Percentiles rank a stretch among this genome's conserved stretches.
Conservation (phyloP, 2,329 filamentous ascomycete genomes). For the Colletotrichum scovillei region DNA sequence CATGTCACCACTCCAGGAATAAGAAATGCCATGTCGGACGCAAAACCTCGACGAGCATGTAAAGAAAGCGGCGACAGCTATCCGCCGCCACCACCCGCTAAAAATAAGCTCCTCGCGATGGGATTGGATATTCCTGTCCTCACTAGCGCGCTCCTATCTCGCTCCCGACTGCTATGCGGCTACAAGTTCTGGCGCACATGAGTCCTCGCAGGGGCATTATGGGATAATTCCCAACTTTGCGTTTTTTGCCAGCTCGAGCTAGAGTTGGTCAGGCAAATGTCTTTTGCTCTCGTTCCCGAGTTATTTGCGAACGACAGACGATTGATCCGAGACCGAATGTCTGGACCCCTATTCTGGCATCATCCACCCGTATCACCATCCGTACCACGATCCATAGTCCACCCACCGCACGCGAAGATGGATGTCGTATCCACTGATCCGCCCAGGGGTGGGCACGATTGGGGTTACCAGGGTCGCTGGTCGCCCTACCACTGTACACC, state of each 20-base stretch:
- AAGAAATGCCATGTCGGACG: conserved; percentile 3
- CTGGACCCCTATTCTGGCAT: conserved; percentile 5
- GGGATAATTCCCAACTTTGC: neutral
- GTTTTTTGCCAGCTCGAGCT: neutral
- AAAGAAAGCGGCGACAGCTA: conserved; percentile 25
- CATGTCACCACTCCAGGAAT: conserved; percentile 15
- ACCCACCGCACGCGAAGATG: neutral
- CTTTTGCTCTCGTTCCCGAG: neutral
- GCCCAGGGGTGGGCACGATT: conserved; percentile 16
- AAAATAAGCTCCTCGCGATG: conserved; percentile 24
- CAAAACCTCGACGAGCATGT: neutral
- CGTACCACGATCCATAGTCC: neutral
- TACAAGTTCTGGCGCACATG: neutral
- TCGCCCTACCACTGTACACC: neutral
- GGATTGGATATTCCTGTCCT: conserved; percentile 11
- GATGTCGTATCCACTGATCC: conserved; percentile 26
- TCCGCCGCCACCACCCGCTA: conserved; percentile 28
- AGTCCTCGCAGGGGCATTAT: neutral
- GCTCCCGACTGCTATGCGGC: conserved; percentile 21
- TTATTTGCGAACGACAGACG: neutral
- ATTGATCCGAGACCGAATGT: neutral
- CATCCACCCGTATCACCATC: neutral
- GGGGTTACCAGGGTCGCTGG: conserved; percentile 2
- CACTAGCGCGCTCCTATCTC: conserved; percentile 17
- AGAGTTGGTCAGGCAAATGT: neutral